These are phyloP conservation scores for Pichia sp. DNA, from an alignment of 1,139 yeast genomes.

Conservation along the genomic window DNA sequence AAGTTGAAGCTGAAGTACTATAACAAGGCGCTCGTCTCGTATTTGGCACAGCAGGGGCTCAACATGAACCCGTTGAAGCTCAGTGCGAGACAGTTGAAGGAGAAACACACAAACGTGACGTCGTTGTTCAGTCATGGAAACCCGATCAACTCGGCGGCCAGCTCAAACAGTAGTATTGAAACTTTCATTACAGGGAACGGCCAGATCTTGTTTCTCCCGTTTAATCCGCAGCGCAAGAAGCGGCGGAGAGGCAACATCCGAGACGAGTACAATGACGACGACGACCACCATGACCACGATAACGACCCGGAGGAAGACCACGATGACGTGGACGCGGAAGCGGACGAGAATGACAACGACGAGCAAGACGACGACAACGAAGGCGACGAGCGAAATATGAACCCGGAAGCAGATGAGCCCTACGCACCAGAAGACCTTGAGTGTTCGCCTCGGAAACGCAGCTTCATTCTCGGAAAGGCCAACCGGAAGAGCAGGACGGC, in stretches of 20 bases:
- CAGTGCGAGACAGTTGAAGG: constrained; percentile 16
- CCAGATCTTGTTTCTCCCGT: constrained; percentile 31
- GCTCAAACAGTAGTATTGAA: constrained; percentile 19
- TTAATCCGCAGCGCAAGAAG: constrained; percentile 29
- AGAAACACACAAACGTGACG: constrained; percentile 6
- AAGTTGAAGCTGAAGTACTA: constrained; percentile 23
- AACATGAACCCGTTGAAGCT: constrained; percentile 27
- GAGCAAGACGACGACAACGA: constrained; percentile 5
- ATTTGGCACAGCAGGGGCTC: constrained; percentile 28
- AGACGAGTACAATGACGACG: constrained; percentile 26
- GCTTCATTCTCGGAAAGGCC: not conserved
- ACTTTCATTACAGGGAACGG: constrained; percentile 32
- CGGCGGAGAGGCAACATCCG: constrained; percentile 18
- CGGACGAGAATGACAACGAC: constrained; percentile 11
- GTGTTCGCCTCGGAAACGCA: not conserved
- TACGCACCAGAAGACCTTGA: constrained; percentile 6
- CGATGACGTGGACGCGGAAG: not conserved
- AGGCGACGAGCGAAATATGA: constrained; percentile 11
- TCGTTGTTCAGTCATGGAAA: not conserved
- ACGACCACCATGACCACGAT: constrained; percentile 28
- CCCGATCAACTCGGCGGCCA: constrained; percentile 8
- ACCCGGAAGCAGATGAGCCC: constrained; percentile 7
- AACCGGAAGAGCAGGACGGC: not conserved
- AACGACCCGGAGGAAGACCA: constrained; percentile 18
- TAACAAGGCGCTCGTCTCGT: constrained; percentile 26